A percentile compares a stretch with the other conserved stretches of the same genome.
These are phyloP conservation scores for Globisporangium orthogonon DNA, from an alignment of 352 stramenopile genomes.

Conservation along the genomic window DNA sequence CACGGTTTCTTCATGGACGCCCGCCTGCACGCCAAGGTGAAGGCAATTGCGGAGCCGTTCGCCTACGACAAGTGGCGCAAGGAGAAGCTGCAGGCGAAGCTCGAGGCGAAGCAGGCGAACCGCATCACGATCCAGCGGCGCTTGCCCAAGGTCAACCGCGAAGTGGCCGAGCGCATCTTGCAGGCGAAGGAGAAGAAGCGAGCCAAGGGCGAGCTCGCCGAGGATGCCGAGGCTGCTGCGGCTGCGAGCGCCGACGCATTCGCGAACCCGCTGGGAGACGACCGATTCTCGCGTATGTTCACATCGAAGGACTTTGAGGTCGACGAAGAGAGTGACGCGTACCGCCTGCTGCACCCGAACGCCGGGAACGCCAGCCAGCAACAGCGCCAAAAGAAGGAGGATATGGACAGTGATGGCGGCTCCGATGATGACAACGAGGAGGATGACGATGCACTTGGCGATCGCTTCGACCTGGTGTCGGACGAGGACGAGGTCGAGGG, in stretches of 20 bases:
- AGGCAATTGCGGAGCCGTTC: slow-evolving; percentile 95
- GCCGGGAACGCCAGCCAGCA: slow-evolving; percentile 57
- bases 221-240: slow-evolving; percentile 18
- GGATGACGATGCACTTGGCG: slow-evolving; percentile 42
- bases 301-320: slow-evolving; percentile 97
- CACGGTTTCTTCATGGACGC: slow-evolving; percentile 99
- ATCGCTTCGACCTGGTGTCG: slow-evolving; percentile 65
- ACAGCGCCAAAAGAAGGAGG: slow-evolving; percentile 71
- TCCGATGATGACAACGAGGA: slow-evolving; percentile 58
- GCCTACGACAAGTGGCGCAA: slow-evolving; percentile 98
- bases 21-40: slow-evolving; percentile 95
- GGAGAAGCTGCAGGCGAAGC: slow-evolving; percentile 93
- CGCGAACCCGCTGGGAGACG: slow-evolving; percentile 89
- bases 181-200: slow-evolving; percentile 70
- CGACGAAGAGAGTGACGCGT: slow-evolving; percentile 95
- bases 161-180: slow-evolving; percentile 82
- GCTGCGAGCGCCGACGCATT: slow-evolving; percentile 26
- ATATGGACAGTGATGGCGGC: slow-evolving; percentile 90
- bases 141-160: slow-evolving; percentile 89
- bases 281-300: slow-evolving; percentile 98
- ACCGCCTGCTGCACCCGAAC: slow-evolving; percentile 94
- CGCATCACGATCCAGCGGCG: slow-evolving; percentile 87
- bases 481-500: slow-evolving; percentile 57
- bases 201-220: slow-evolving; percentile 22
- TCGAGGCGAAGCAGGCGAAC: slow-evolving; percentile 85